These are phyloP conservation scores for Clonostachys sp. DNA, from an alignment of 2,329 filamentous ascomycete species.

Conservation along the genomic window DNA sequence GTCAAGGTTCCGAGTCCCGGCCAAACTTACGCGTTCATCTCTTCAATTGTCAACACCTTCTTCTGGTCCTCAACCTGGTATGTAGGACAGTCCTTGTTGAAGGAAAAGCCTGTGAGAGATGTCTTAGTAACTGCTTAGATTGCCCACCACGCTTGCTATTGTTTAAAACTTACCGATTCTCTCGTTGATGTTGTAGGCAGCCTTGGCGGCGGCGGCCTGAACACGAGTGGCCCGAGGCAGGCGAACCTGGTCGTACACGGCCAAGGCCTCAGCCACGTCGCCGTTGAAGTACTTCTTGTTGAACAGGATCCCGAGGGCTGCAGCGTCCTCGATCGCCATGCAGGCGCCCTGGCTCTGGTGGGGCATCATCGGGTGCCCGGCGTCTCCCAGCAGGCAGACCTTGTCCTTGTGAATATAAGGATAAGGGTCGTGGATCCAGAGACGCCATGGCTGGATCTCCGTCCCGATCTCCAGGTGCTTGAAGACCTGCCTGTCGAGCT, in stretches of 20 bases:
- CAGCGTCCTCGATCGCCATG: conserved; percentile 65
- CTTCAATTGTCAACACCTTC: conserved; percentile 61
- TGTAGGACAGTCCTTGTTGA: conserved; percentile 47
- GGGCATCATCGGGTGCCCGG: conserved; percentile 66
- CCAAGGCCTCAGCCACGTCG: conserved; percentile 39
- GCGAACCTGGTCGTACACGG: conserved; percentile 46
- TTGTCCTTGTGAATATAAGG: conserved; percentile 45
- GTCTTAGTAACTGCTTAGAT: neutral
- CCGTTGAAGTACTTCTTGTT: conserved; percentile 38
- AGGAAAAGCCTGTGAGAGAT: conserved; percentile 47
- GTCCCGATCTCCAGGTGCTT: conserved; percentile 53
- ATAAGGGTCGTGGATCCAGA: conserved; percentile 60
- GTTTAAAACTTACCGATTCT: conserved; percentile 43
- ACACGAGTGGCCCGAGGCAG: conserved; percentile 50
- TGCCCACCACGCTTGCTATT: neutral
- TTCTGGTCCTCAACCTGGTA: conserved; percentile 61
- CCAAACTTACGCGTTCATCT: conserved; percentile 57
- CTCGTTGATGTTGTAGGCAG: conserved; percentile 58
- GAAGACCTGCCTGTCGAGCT: conserved; percentile 53
- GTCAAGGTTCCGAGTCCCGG: accelerated
- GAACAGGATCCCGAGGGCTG: conserved; percentile 58
- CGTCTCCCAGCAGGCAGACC: conserved; percentile 60
- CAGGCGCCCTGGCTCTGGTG: conserved; percentile 66
- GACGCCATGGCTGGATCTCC: conserved; percentile 60
- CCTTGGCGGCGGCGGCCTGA: conserved; percentile 52